These are phyloP conservation scores for Orobanche coerulescens DNA, from an alignment of 257 asterid genomes.

Conservation along the genomic window DNA sequence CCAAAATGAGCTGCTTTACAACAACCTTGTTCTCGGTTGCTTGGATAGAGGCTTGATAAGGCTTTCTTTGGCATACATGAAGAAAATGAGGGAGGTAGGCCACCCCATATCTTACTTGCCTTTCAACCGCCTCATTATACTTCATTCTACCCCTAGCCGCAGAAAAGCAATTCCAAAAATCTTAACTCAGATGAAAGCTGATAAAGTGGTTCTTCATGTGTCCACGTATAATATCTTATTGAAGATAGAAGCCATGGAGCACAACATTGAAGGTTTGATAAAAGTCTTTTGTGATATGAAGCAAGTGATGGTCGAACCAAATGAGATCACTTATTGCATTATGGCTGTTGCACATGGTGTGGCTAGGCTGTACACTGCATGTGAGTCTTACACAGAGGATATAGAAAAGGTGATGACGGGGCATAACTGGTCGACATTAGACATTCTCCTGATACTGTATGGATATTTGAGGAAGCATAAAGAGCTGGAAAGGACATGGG, in stretches of 20 bases:
- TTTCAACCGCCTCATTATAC: slow-evolving; percentile 75
- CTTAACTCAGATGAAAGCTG: slow-evolving; percentile 78
- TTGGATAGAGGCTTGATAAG: slow-evolving; percentile 66
- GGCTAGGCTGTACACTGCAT: slow-evolving; percentile 69
- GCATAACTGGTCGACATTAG: slow-evolving; percentile 73
- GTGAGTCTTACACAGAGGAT: slow-evolving; percentile 58
- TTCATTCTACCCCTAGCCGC: slow-evolving; percentile 67
- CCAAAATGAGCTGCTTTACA: slow-evolving; percentile 60
- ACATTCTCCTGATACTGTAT: slow-evolving; percentile 60
- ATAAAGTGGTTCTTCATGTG: slow-evolving; percentile 63
- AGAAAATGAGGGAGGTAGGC: slow-evolving; percentile 82
- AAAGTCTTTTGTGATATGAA: slow-evolving; percentile 66
- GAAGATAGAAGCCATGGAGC: slow-evolving; percentile 74
- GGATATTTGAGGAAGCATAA: slow-evolving; percentile 55
- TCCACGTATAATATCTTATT: slow-evolving; percentile 70
- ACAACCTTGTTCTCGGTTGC: slow-evolving; percentile 85
- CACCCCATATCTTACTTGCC: slow-evolving; percentile 61
- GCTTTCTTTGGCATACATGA: slow-evolving; percentile 71
- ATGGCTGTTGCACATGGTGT: slow-evolving; percentile 82
- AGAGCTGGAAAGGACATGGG: slow-evolving; percentile 64
- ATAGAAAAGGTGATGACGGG: slow-evolving; percentile 56
- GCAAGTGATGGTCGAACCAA: slow-evolving; percentile 46
- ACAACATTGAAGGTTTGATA: slow-evolving; percentile 57
- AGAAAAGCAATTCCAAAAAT: slow-evolving; percentile 55
- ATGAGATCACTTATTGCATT: slow-evolving; percentile 74